Conservation (phyloP, 306 rosid genomes). For the Quillaja saponaria region DNA sequence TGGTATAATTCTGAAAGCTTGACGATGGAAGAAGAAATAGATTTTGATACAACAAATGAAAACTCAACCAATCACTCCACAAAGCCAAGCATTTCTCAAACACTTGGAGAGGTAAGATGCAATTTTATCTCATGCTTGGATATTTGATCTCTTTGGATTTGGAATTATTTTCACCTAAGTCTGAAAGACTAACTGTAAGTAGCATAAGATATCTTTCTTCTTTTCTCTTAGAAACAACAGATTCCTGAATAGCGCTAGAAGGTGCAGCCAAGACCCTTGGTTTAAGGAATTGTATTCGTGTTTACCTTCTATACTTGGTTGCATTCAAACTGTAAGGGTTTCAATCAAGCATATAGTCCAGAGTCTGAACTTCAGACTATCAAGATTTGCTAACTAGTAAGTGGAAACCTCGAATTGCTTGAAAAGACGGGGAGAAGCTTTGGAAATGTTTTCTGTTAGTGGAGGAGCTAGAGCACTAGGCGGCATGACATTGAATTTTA, state of each 20-base stretch:
- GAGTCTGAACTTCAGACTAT: constrained; percentile 1
- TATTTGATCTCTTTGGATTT: constrained; percentile 18
- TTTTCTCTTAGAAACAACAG: neutral
- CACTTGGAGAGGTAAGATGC: constrained; percentile 51
- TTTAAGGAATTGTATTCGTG: neutral
- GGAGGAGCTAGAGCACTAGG: constrained; percentile 6
- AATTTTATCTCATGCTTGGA: constrained; percentile 15
- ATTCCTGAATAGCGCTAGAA: neutral
- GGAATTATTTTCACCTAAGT: neutral
- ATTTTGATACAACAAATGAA: constrained; percentile 12
- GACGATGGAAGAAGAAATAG: constrained; percentile 34
- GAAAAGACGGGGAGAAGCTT: too few relatives aligned
- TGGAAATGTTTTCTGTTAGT: too few relatives aligned
- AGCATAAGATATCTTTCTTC: neutral
- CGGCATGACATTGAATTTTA: neutral
- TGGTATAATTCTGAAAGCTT: constrained; percentile 24
- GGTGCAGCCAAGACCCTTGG: neutral
- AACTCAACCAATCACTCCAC: constrained; percentile 20
- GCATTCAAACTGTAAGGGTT: too few relatives aligned
- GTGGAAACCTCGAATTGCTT: too few relatives aligned
- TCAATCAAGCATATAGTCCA: too few relatives aligned
- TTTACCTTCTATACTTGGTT: neutral
- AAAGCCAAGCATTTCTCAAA: constrained; percentile 28
- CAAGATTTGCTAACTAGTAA: too few relatives aligned
- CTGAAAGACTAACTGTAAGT: neutral